Evolutionary conservation across 179 eudicot species (phyloP).

Genomic region (Carnegiea gigantea): DNA sequence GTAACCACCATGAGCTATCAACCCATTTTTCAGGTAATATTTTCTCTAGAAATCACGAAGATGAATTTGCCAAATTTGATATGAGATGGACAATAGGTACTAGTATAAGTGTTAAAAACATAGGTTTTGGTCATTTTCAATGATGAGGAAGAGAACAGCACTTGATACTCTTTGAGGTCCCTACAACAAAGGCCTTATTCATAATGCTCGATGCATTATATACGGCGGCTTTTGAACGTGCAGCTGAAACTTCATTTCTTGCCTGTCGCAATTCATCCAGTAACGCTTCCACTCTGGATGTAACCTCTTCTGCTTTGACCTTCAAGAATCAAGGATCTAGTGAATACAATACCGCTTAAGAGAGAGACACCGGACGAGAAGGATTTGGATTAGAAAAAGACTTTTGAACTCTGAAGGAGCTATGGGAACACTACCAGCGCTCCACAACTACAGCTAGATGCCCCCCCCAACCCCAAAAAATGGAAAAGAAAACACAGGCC

Average conservation of each 20-base stretch:
- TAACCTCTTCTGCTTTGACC: conserved; percentile 94
- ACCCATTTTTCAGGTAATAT: background rate
- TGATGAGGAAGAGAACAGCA: conserved; percentile 34
- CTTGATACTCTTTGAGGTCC: conserved; percentile 58
- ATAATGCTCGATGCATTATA: conserved; percentile 69
- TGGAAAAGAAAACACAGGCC: no score
- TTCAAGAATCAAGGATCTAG: conserved; percentile 20
- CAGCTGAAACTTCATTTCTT: conserved; percentile 81
- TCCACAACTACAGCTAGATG: background rate
- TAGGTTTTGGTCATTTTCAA: background rate
- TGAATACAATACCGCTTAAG: background rate
- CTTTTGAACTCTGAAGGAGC: background rate
- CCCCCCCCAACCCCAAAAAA: background rate
- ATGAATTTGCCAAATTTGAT: background rate
- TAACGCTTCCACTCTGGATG: conserved; percentile 64
- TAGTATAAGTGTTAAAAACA: background rate
- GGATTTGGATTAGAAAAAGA: background rate
- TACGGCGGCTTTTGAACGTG: conserved; percentile 76
- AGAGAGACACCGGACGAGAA: background rate
- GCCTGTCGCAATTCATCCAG: conserved; percentile 69
- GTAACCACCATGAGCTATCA: background rate
- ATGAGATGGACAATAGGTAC: background rate
- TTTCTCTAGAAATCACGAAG: background rate
- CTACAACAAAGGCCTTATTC: conserved; percentile 57
- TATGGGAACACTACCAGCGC: background rate